Evolutionary conservation across 2,329 filamentous ascomycete genomes (phyloP).

Genomic region (Pseudocercospora pini-densiflorae): DNA sequence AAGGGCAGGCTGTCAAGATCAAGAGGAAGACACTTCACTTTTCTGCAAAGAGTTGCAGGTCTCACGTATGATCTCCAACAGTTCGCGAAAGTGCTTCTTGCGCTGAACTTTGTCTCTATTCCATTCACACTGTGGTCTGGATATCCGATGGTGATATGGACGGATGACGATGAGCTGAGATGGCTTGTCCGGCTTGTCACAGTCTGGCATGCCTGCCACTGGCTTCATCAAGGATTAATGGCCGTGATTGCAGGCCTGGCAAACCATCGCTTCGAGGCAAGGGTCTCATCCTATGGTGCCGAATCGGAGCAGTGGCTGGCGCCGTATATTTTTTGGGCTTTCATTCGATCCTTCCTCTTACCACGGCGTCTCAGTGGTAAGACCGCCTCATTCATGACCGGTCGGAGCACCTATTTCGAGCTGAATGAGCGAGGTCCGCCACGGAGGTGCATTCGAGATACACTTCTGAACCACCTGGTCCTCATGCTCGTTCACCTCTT

Average conservation of each 20-base stretch:
- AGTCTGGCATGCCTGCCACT: constrained; percentile 19
- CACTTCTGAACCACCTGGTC: constrained; percentile 15
- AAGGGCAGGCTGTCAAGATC: constrained; percentile 17
- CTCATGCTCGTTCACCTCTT: constrained; percentile 13
- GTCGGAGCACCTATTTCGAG: constrained; percentile 60
- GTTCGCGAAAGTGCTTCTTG: constrained; percentile 19
- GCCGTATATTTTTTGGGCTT: constrained; percentile 14
- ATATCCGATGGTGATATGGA: constrained; percentile 24
- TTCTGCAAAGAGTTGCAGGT: constrained; percentile 17
- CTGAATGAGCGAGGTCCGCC: constrained; percentile 39
- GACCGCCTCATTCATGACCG: constrained; percentile 63
- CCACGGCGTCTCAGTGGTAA: constrained; percentile 57
- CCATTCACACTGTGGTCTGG: constrained; percentile 21
- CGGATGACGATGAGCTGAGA: constrained; percentile 13
- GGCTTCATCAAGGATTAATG: constrained; percentile 21
- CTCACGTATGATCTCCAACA: constrained; percentile 19
- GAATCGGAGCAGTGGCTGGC: constrained; percentile 17
- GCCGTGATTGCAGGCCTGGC: constrained; percentile 12
- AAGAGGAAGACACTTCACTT: constrained; percentile 16
- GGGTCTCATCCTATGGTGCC: constrained; percentile 17
- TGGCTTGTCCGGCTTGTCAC: constrained; percentile 19
- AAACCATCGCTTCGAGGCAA: constrained; percentile 14
- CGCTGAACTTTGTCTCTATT: constrained; percentile 16
- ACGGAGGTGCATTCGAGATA: neutral
- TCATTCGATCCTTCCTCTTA: constrained; percentile 2